Conservation (phyloP, 495 filamentous ascomycete genomes). For the Staphylotrichum tortipilum region DNA sequence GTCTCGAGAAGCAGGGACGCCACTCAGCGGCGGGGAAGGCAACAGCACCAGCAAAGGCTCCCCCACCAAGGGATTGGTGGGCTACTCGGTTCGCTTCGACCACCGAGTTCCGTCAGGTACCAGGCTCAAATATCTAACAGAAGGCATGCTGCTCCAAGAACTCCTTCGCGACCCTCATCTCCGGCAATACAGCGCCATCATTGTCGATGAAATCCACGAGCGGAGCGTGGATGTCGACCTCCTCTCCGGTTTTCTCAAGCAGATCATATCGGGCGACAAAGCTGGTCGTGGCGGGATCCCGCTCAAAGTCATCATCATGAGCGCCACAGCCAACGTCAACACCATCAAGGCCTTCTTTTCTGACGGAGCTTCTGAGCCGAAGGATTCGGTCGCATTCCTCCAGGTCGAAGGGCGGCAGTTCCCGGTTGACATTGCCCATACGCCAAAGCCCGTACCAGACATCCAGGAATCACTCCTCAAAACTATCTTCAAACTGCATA, state of each 20-base stretch:
- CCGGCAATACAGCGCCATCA: constrained; percentile 73
- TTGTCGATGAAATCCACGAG: constrained; percentile 97
- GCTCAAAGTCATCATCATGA: constrained; percentile 91
- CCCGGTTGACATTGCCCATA: constrained; percentile 71
- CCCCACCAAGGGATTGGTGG: constrained; percentile 63
- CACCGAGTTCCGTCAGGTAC: constrained; percentile 61
- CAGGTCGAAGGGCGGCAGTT: constrained; percentile 84
- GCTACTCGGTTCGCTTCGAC: constrained; percentile 92
- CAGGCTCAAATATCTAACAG: constrained; percentile 86
- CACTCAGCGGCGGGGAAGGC: constrained; percentile 36
- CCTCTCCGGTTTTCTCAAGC: constrained; percentile 76
- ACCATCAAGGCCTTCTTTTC: constrained; percentile 68
- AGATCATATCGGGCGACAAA: constrained; percentile 52
- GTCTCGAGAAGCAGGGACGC: constrained; percentile 81
- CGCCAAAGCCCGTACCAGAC: constrained; percentile 68
- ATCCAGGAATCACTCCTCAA: constrained; percentile 76
- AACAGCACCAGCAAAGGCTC: constrained; percentile 18
- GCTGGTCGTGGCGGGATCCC: constrained; percentile 58
- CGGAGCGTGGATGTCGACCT: constrained; percentile 94
- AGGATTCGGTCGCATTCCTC: constrained; percentile 41
- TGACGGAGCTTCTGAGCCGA: neutral
- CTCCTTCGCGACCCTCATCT: constrained; percentile 79
- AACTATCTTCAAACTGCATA: constrained; percentile 81
- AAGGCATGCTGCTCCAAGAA: constrained; percentile 95
- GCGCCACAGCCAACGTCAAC: constrained; percentile 85